Evolutionary conservation across 2,329 filamentous ascomycete species (phyloP).

Genomic region (Graphilbum ipis-grandicollis): DNA sequence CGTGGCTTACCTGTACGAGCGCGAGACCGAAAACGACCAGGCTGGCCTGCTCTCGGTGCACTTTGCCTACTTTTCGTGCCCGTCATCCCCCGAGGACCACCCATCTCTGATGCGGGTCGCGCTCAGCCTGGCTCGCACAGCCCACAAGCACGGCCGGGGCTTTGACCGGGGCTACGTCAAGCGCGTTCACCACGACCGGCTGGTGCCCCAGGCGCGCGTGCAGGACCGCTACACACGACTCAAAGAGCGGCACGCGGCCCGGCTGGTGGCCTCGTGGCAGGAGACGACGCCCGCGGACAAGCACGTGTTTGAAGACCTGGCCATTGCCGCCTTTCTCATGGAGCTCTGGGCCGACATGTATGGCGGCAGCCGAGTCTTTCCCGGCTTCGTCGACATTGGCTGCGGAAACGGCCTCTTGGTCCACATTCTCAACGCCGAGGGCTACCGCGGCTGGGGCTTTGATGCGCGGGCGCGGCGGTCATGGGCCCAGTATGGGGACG

Average conservation of each 20-base stretch:
- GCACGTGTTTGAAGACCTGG: constrained; percentile 88
- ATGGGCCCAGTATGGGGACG: constrained; percentile 52
- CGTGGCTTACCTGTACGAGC: constrained; percentile 61
- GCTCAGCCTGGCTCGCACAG: constrained; percentile 46
- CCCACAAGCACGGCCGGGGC: constrained; percentile 60
- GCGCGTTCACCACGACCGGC: constrained; percentile 63
- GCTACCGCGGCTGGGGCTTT: constrained; percentile 76
- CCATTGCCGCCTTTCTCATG: constrained; percentile 81
- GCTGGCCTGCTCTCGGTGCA: background rate
- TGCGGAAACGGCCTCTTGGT: constrained; percentile 90
- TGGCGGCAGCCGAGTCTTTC: constrained; percentile 32
- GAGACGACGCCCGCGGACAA: constrained; percentile 79
- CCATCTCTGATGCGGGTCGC: constrained; percentile 42
- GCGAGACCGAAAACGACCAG: constrained; percentile 16
- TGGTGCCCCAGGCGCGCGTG: constrained; percentile 59
- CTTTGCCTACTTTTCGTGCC: constrained; percentile 2
- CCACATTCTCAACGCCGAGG: constrained; percentile 63
- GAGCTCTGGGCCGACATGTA: constrained; percentile 88
- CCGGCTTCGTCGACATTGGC: constrained; percentile 88
- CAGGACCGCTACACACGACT: constrained; percentile 71
- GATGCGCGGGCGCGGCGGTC: constrained; percentile 76
- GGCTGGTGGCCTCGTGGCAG: constrained; percentile 59
- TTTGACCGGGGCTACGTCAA: constrained; percentile 54
- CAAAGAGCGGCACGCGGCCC: constrained; percentile 61
- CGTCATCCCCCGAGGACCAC: constrained; percentile 3